Conservation (phyloP, 2,329 filamentous ascomycete genomes). For the Truncatella angustata region DNA sequence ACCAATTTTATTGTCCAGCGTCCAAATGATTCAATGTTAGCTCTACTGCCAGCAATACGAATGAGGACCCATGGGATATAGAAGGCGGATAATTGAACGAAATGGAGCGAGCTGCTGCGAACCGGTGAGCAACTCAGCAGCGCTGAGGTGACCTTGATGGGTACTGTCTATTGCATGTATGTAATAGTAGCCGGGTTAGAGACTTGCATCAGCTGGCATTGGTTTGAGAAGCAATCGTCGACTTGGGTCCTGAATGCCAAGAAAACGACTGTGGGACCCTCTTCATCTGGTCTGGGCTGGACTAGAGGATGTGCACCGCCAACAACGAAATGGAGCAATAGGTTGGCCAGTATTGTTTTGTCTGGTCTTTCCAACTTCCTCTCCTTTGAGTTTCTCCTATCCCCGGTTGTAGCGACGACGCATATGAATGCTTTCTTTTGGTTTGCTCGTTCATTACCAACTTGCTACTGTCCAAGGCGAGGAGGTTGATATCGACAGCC, state of each 20-base stretch:
- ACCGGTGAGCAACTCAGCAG: background rate
- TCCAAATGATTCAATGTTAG: background rate
- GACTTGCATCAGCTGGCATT: no score
- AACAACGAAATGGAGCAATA: background rate
- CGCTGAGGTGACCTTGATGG: no score
- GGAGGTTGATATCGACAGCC: background rate
- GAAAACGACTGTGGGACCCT: background rate
- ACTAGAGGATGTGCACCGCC: background rate
- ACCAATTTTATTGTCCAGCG: background rate
- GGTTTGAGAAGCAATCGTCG: background rate
- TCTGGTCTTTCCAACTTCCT: background rate
- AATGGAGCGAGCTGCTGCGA: background rate
- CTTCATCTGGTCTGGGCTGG: background rate
- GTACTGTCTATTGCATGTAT: no score
- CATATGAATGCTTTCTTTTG: background rate
- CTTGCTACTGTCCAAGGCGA: background rate
- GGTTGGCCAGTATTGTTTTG: background rate
- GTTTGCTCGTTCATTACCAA: background rate
- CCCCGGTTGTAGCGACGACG: background rate
- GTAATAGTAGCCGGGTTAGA: no score
- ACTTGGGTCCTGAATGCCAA: conserved; percentile 3
- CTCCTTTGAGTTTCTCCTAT: background rate
- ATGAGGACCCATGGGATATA: no score
- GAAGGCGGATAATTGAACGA: no score
- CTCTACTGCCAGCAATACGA: no score